phyloP scores from a whole-genome alignment of 106 monocot species.

The Allium fistulosum region DNA sequence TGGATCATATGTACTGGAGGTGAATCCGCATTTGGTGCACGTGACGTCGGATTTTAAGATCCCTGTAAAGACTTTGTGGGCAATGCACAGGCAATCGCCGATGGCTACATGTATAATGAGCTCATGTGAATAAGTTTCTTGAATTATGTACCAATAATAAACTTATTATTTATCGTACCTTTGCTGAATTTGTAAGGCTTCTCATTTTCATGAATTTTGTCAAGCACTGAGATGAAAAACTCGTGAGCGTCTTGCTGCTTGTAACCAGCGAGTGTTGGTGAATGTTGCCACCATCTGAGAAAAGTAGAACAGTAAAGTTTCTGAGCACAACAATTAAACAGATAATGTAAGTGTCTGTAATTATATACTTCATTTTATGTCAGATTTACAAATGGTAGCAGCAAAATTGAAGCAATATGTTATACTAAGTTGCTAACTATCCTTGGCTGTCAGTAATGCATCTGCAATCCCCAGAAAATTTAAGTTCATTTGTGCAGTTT shows the following conservation, averaged over 20 bases:
- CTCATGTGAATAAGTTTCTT: not conserved
- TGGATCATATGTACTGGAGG: constrained; percentile 71
- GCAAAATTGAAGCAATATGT: not conserved
- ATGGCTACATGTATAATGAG: constrained; percentile 19
- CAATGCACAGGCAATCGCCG: constrained; percentile 66
- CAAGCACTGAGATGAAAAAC: constrained; percentile 65
- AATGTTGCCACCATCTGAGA: constrained; percentile 75
- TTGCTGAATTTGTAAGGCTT: constrained; percentile 21
- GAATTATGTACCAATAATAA: not conserved
- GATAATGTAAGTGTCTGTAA: no score
- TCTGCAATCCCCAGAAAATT: no score
- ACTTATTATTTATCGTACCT: constrained; percentile 12
- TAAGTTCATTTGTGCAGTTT: no score
- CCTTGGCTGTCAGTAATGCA: no score
- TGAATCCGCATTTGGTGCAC: constrained; percentile 54
- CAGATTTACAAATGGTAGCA: no score
- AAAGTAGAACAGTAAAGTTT: not conserved
- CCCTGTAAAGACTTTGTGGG: constrained; percentile 59
- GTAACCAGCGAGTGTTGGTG: constrained; percentile 47
- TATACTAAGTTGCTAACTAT: not conserved
- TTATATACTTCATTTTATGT: no score
- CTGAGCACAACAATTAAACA: no score
- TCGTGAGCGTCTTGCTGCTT: constrained; percentile 80
- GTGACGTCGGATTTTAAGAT: constrained; percentile 54
- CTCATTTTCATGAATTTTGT: constrained; percentile 66